Conservation (phyloP, 2,329 filamentous ascomycete genomes). For the Cladophialophora immunda region DNA sequence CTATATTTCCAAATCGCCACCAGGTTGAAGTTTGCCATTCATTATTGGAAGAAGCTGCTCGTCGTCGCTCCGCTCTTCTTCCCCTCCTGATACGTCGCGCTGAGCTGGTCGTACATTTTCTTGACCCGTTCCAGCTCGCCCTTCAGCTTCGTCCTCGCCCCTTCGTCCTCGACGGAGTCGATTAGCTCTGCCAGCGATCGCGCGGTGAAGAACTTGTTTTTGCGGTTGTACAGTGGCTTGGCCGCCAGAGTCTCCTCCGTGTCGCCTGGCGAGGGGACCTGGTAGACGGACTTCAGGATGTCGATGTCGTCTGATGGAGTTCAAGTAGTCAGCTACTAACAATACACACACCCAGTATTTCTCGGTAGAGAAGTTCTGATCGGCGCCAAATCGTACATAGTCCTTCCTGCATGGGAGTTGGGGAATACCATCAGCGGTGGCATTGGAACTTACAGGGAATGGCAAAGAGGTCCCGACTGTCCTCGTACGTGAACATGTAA, state of each 20-base stretch:
- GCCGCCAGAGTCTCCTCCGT: constrained; percentile 49
- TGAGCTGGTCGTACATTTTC: constrained; percentile 57
- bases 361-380: background rate
- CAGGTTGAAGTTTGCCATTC: background rate
- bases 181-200: constrained; percentile 34
- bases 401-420: too few relatives aligned
- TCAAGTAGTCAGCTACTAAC: background rate
- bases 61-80: constrained; percentile 46
- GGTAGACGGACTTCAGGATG: constrained; percentile 65
- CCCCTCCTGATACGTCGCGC: constrained; percentile 60
- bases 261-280: constrained; percentile 50
- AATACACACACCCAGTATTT: too few relatives aligned
- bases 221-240: constrained; percentile 62
- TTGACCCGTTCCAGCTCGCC: constrained; percentile 60
- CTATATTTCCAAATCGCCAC: background rate
- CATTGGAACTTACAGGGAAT: constrained; percentile 57
- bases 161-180: constrained; percentile 47
- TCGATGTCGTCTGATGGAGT: constrained; percentile 57
- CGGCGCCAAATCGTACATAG: too few relatives aligned
- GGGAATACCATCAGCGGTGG: too few relatives aligned
- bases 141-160: constrained; percentile 47
- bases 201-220: constrained; percentile 63
- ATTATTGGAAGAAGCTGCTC: constrained; percentile 35
- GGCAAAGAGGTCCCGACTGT: constrained; percentile 64
- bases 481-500: constrained; percentile 68